phyloP scores from a whole-genome alignment of 2,329 filamentous ascomycete genomes.

The Huntiella moniliformis region DNA sequence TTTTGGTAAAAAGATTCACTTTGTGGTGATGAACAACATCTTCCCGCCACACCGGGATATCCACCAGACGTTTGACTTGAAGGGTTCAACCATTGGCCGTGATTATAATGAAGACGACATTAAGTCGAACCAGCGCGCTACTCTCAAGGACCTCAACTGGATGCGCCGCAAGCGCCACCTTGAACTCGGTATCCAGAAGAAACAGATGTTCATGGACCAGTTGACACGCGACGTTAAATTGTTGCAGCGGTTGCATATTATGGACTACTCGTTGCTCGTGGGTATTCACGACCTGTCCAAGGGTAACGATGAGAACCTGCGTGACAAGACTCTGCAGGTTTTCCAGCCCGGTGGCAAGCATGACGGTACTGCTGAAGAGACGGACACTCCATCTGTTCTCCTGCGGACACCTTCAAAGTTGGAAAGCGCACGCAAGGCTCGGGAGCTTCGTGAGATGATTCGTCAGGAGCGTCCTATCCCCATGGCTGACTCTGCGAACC shows the following conservation, averaged over 20 bases:
- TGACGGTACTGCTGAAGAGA: conserved; percentile 32
- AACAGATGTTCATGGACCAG: conserved; percentile 72
- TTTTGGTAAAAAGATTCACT: conserved; percentile 95
- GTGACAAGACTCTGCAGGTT: conserved; percentile 73
- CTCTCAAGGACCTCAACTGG: conserved; percentile 95
- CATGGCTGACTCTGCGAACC: conserved; percentile 61
- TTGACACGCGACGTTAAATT: conserved; percentile 73
- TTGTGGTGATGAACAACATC: conserved; percentile 99
- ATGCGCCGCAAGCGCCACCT: conserved; percentile 66
- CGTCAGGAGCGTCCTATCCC: conserved; percentile 86
- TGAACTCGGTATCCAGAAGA: conserved; percentile 78
- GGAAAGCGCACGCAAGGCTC: conserved; percentile 77
- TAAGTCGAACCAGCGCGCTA: conserved; percentile 75
- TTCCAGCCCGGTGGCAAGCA: conserved; percentile 57
- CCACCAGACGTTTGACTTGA: conserved; percentile 89
- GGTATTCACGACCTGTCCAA: conserved; percentile 81
- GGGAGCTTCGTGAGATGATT: conserved; percentile 79
- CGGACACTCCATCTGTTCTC: conserved; percentile 42
- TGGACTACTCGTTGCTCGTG: conserved; percentile 94
- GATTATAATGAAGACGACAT: conserved; percentile 81
- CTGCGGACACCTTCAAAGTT: conserved; percentile 84
- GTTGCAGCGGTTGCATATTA: conserved; percentile 77
- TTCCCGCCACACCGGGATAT: conserved; percentile 96
- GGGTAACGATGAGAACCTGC: conserved; percentile 89
- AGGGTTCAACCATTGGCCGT: conserved; percentile 85